Conservation (phyloP, 1,284 basidiomycete genomes). For the Cutaneotrichosporon arboriforme region DNA sequence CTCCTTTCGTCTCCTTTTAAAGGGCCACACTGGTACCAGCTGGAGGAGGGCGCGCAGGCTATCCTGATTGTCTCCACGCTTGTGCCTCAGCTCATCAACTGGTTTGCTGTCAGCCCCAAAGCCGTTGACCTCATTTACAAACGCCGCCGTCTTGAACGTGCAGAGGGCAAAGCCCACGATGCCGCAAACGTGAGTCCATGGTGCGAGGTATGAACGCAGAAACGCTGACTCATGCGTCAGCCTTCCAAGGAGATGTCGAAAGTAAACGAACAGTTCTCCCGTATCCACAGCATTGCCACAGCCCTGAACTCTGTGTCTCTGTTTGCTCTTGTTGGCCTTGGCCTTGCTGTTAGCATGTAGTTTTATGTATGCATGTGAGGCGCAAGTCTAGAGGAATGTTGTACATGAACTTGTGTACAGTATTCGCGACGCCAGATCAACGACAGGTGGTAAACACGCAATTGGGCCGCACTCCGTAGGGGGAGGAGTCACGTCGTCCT, state of each 20-base stretch:
- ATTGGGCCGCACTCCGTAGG: no score
- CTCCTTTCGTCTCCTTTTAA: constrained; percentile 51
- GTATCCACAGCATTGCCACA: constrained; percentile 60
- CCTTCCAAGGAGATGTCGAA: constrained; percentile 64
- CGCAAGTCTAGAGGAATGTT: not conserved
- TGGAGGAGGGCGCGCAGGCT: constrained; percentile 64
- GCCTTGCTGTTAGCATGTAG: constrained; percentile 53
- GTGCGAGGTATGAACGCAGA: not conserved
- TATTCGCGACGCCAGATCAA: no score
- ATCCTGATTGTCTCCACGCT: constrained; percentile 57
- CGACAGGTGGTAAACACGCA: not conserved
- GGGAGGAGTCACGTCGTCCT: not conserved
- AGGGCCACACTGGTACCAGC: constrained; percentile 49
- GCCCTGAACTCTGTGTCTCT: constrained; percentile 58
- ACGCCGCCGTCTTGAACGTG: constrained; percentile 65
- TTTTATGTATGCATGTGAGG: not conserved
- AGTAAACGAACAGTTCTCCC: constrained; percentile 60
- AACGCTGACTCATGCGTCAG: constrained; percentile 43
- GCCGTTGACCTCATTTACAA: constrained; percentile 58
- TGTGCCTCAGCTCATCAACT: constrained; percentile 52
- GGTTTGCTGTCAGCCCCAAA: constrained; percentile 40
- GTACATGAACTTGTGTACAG: not conserved
- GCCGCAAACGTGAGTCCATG: constrained; percentile 55
- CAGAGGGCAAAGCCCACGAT: constrained; percentile 63
- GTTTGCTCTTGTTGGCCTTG: constrained; percentile 63